Conservation (phyloP, 495 filamentous ascomycete species). For the Ramalina intermedia region DNA sequence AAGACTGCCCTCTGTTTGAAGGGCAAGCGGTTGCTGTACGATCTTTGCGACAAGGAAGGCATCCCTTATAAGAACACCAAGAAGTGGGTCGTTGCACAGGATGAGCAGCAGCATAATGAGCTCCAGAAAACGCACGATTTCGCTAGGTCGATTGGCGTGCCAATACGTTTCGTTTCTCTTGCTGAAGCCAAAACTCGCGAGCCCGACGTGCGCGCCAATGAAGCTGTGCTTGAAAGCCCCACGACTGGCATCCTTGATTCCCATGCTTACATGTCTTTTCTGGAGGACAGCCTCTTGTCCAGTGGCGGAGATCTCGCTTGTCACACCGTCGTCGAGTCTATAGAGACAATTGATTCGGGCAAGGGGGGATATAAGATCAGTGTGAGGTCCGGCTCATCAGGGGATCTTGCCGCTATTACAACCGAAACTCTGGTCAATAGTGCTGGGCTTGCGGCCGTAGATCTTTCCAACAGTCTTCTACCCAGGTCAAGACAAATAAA, state of each 20-base stretch:
- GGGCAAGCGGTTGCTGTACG: conserved; percentile 66
- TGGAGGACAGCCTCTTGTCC: conserved; percentile 66
- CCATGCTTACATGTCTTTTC: conserved; percentile 65
- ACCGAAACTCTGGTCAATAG: conserved; percentile 68
- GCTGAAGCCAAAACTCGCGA: conserved; percentile 50
- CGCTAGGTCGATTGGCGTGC: conserved; percentile 51
- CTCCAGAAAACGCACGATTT: conserved; percentile 53
- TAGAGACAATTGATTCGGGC: conserved; percentile 38
- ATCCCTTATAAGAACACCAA: conserved; percentile 64
- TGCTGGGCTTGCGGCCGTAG: conserved; percentile 65
- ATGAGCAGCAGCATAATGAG: conserved; percentile 46
- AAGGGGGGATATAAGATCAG: conserved; percentile 37
- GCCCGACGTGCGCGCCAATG: conserved; percentile 53
- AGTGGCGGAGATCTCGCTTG: conserved; percentile 60
- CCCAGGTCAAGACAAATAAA: conserved; percentile 39
- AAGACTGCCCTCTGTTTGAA: conserved; percentile 75
- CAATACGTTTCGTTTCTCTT: conserved; percentile 50
- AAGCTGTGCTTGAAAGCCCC: conserved; percentile 66
- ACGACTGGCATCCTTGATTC: conserved; percentile 86
- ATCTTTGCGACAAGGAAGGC: conserved; percentile 47
- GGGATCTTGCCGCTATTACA: conserved; percentile 45
- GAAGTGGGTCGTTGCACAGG: conserved; percentile 94
- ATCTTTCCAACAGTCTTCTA: conserved; percentile 70
- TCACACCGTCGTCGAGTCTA: conserved; percentile 40
- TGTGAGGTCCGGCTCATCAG: conserved; percentile 30